Base-by-base conservation (phyloP, 345 rosid genomes). In the Luvunga scandens region DNA sequence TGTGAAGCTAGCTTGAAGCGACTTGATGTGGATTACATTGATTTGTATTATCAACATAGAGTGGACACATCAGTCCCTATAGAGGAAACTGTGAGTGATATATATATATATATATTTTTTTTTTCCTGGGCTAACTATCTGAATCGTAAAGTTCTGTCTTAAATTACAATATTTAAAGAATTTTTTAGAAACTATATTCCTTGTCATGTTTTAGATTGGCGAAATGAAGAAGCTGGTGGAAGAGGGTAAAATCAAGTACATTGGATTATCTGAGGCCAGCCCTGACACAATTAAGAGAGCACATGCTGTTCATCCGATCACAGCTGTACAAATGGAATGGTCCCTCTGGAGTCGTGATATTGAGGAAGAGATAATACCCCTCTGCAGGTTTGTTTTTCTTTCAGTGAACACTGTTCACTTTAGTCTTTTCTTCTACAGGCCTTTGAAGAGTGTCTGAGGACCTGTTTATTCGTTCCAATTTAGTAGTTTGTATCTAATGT, bases 291-390 rank as follows among this genome's bases (percentile, higher is more conserved):
- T 90, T 64, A 80, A 89, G 79, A 87, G 94, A 27, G 94, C 91
- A 5, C 88, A 88, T 61, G 89, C 83, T n/a, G 90, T 90, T 84
- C 91, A 90, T 81, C 94, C 89, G 22, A 83, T 90, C 78, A 82
- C 89, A 16, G 91, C 91, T 24, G 34, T 88, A 16, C 94, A 90
- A 73, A 86, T 90, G 88, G 94, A 90, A 67, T 90, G 91, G 91
- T 87, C 90, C 3, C 86, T 87, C 36, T 90, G 93, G 91, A 82
- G 87, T 68, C 94, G 90, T 56, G 91, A 90, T 6, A 85, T 87
- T 7, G 90, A 90, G 82, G 86, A 90, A 73, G 87, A 87, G 69
- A 88, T 88, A 34, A 71, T 88, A 42, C 90, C 89, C 12, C 73
- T 88, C 21, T 88, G 90, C 90, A 90, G 87, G 86, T 89, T 73